These are phyloP conservation scores for Pelargonium fulgidum DNA, from an alignment of 441 rosid species.

Conservation along the genomic window DNA sequence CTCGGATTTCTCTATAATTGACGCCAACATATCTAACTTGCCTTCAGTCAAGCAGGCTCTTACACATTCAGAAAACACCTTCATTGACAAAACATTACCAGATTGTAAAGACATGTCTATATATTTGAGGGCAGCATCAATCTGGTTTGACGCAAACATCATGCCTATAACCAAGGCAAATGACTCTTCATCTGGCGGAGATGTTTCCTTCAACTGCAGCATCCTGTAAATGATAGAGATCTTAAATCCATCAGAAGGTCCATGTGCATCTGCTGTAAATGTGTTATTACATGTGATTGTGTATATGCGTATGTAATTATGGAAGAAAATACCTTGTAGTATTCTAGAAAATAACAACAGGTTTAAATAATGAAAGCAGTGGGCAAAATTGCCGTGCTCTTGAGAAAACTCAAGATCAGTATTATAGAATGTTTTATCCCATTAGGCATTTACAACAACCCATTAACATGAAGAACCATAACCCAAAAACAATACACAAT, in stretches of 20 bases:
- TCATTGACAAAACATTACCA: constrained; percentile 41
- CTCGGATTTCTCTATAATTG: constrained; percentile 86
- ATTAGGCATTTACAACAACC: too few relatives aligned
- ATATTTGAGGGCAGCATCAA: constrained; percentile 63
- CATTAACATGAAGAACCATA: too few relatives aligned
- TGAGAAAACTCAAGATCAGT: not conserved
- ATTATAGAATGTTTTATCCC: too few relatives aligned
- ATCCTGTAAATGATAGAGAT: constrained; percentile 54
- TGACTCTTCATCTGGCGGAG: constrained; percentile 78
- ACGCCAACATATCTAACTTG: constrained; percentile 54
- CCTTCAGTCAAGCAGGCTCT: constrained; percentile 43
- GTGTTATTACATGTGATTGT: too few relatives aligned
- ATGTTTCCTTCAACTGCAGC: constrained; percentile 60
- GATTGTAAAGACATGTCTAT: constrained; percentile 53
- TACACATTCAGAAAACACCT: constrained; percentile 38
- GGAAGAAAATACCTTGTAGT: not conserved
- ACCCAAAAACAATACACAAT: too few relatives aligned
- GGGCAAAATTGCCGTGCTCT: not conserved
- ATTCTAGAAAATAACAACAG: not conserved
- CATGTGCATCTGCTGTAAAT: not conserved
- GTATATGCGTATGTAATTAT: not conserved
- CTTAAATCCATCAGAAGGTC: constrained; percentile 12
- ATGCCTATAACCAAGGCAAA: constrained; percentile 60
- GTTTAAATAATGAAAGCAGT: not conserved
- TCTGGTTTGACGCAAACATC: constrained; percentile 38